Percentiles rank a stretch among this genome's conserved stretches.
These are phyloP conservation scores for Talaromyces nanjingensis DNA, from an alignment of 495 filamentous ascomycete species.

Conservation along the genomic window DNA sequence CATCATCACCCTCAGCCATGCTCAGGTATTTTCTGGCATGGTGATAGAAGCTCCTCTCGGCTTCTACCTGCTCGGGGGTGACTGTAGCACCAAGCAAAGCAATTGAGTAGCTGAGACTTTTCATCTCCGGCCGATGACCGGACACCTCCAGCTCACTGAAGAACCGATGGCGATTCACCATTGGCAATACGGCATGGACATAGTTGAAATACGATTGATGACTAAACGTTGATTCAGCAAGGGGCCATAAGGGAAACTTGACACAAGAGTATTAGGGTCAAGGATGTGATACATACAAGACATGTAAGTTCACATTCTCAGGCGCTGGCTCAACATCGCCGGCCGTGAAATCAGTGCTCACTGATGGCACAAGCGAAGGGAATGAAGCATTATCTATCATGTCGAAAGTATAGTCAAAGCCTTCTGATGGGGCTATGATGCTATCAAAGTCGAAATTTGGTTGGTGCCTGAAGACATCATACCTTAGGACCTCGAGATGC, in stretches of 20 bases:
- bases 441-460: neutral
- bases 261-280: neutral
- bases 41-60: constrained; percentile 12
- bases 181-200: constrained; percentile 14
- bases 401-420: neutral
- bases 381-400: neutral
- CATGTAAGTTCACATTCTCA: neutral
- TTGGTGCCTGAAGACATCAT: neutral
- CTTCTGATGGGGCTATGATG: neutral
- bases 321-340: neutral
- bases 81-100: constrained; percentile 12
- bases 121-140: constrained; percentile 7
- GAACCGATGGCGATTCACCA: constrained; percentile 11
- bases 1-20: constrained; percentile 11
- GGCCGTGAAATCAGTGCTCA: neutral
- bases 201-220: constrained; percentile 13
- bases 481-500: neutral
- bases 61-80: constrained; percentile 9
- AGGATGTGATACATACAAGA: neutral
- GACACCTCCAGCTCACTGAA: constrained; percentile 9
- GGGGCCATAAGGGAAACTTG: too few relatives aligned
- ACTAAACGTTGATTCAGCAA: constrained; percentile 6
- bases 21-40: constrained; percentile 12
- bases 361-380: neutral
- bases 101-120: constrained; percentile 12